Percentiles rank a stretch among this genome's conserved stretches.
Evolutionary conservation across 192 early-diverging fungal genomes (phyloP).

Genomic region (Umbelopsis sp.): DNA sequence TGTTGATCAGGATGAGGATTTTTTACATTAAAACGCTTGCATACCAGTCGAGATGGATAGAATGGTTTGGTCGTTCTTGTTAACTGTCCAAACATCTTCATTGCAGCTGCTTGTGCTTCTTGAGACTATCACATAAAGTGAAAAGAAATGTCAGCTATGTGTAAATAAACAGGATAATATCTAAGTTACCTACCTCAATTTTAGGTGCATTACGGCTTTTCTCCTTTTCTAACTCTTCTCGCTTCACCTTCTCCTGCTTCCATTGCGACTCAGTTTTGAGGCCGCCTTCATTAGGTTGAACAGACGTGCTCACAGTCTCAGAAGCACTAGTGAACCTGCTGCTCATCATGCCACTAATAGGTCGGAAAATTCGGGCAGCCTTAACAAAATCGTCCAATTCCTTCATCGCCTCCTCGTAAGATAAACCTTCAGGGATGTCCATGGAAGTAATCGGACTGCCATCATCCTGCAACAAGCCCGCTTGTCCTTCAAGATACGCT

Average conservation of each 20-base stretch:
- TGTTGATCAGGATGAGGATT: slow-evolving; percentile 71
- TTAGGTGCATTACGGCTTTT: slow-evolving; percentile 1
- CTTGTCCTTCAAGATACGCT: slow-evolving; percentile 65
- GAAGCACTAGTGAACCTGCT: slow-evolving; percentile 67
- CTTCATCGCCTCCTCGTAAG: slow-evolving; percentile 49
- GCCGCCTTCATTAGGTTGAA: slow-evolving; percentile 42
- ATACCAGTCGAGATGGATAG: slow-evolving; percentile 68
- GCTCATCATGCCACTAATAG: slow-evolving; percentile 69
- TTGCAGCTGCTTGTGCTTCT: slow-evolving; percentile 52
- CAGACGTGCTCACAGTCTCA: slow-evolving; percentile 19
- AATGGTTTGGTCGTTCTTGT: slow-evolving; percentile 62
- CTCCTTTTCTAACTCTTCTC: background rate
- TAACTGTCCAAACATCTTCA: slow-evolving; percentile 70
- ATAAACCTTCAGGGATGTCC: slow-evolving; percentile 43
- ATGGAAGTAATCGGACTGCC: slow-evolving; percentile 11
- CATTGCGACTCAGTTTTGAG: slow-evolving; percentile 42
- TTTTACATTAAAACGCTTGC: slow-evolving; percentile 77
- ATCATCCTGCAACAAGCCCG: slow-evolving; percentile 47
- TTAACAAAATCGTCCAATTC: slow-evolving; percentile 77
- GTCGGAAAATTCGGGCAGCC: slow-evolving; percentile 76
- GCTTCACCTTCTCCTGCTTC: slow-evolving; percentile 28
- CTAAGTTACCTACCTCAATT: slow-evolving; percentile 16
- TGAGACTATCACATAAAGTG: slow-evolving; percentile 26
- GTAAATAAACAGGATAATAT: background rate
- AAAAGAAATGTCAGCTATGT: background rate